Evolutionary conservation across 177 flowering plant species (phyloP).

Genomic region (Vitis hybrid): DNA sequence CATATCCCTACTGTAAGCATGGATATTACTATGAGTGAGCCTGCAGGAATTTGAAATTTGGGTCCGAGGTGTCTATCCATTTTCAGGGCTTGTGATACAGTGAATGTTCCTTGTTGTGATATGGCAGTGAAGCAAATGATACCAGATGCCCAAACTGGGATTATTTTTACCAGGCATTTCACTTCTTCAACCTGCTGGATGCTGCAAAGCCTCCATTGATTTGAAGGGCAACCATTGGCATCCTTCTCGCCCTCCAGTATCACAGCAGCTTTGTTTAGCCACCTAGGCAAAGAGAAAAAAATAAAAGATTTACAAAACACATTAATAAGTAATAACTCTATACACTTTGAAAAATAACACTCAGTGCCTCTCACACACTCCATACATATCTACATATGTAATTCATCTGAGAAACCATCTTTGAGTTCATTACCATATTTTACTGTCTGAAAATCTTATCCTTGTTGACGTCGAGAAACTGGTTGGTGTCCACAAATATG

Average conservation of each 20-base stretch:
- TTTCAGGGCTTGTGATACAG: conserved; percentile 51
- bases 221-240: conserved; percentile 28
- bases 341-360: too few relatives aligned
- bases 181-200: conserved; percentile 58
- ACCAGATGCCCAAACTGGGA: conserved; percentile 60
- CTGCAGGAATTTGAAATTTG: conserved; percentile 56
- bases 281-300: conserved; percentile 17
- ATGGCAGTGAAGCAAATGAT: conserved; percentile 43
- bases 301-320: not conserved
- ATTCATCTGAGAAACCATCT: too few relatives aligned
- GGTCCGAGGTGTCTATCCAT: conserved; percentile 63
- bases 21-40: conserved; percentile 39
- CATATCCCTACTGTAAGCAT: conserved; percentile 49
- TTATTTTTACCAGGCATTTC: conserved; percentile 44
- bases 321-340: too few relatives aligned
- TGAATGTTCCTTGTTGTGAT: conserved; percentile 54
- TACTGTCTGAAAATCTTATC: too few relatives aligned
- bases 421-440: not conserved
- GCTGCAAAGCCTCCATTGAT: conserved; percentile 52
- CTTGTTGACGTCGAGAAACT: too few relatives aligned
- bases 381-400: too few relatives aligned
- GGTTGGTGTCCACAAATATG: too few relatives aligned
- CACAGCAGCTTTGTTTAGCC: conserved; percentile 51
- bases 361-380: too few relatives aligned
- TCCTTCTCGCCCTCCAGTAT: conserved; percentile 33